Evolutionary conservation across 805 yeast genomes (phyloP), one percentile per base, ranked within the genome.

Genomic region (Candida mattraensis): DNA sequence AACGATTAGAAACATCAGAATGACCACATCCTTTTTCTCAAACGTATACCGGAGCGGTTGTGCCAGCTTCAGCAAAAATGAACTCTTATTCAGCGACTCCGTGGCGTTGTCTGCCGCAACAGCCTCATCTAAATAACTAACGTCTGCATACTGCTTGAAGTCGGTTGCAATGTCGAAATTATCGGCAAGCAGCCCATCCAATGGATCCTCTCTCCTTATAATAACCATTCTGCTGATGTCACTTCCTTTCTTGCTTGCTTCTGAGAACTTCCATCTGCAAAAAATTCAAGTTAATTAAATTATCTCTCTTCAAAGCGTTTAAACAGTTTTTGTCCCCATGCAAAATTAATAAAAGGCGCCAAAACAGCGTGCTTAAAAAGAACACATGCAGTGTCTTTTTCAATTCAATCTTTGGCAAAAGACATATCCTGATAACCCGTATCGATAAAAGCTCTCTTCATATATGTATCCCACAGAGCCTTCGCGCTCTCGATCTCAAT

Each of bases 401-500:
- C 24, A 15, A n/a, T 25, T 23, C 19, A 35, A n/a, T 34, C 27
- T 11, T 33, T 35, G n/a, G 28, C 35, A 28, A 48, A 43, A 16
- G 69, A 66, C 48, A 60, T 57, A 37, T 77, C 69, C 54, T 79
- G 80, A 56, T 84, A 84, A 12, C 78, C 83, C 4, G 85, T 70
- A 35, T 75, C 70, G 5, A 79, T 72, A 54, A 84, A 87, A 0
- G 83, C 79, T 48, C 79, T 67, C 37, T 70, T 65, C 39, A 80
- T 53, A 52, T 66, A 87, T 4, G 54, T 52, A 7, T 64, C 44
- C 95, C 94, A 84, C 14, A 74, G 51, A 19, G 59, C 53, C n/a
- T 69, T 62, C n/a, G 51, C 35, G 23, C 34, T 37, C 33, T 21
- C 23, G 9, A 20, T 32, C 16, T 11, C 18, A 5, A 26, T 17